Percentiles rank a stretch among this genome's conserved stretches.
Evolutionary conservation across 1,139 yeast genomes (phyloP).

Genomic region (Saccharomyces pastorianus): DNA sequence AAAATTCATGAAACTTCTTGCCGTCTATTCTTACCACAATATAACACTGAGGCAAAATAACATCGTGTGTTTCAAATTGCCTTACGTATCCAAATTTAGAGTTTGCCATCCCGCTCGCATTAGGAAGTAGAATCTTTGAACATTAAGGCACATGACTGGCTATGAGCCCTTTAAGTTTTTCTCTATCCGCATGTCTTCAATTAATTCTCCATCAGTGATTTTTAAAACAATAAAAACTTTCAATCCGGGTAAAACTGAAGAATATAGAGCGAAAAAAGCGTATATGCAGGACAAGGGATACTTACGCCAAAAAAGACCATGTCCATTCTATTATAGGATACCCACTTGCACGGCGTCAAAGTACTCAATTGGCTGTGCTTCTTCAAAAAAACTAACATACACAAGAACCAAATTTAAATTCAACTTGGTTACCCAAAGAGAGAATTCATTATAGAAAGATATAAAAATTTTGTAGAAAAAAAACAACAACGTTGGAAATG

Average conservation of each 20-base stretch:
- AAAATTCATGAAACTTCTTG: conserved; percentile 83
- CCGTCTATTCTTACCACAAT: conserved; percentile 88
- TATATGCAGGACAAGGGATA: neutral
- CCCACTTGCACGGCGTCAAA: neutral
- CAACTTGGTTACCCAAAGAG: neutral
- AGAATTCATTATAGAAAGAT: neutral
- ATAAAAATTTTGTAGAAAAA: neutral
- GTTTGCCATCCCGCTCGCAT: conserved; percentile 51
- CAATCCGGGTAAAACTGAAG: neutral
- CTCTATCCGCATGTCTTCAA: neutral
- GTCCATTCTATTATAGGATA: neutral
- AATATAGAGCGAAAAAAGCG: neutral
- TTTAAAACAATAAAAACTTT: neutral
- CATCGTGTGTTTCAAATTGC: conserved; percentile 66
- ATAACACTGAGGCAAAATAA: conserved; percentile 69
- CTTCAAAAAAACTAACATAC: neutral
- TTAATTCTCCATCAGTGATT: neutral
- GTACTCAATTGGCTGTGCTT: neutral
- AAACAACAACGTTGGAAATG: conserved; percentile 8
- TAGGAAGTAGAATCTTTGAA: neutral
- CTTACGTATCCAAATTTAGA: conserved; percentile 81
- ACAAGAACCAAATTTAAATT: neutral
- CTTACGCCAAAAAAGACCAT: neutral
- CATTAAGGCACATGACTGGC: neutral
- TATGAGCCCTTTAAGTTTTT: neutral